Base-by-base conservation (phyloP, 1,284 basidiomycete genomes). In the Sporisorium iseilematis-ciliati region DNA sequence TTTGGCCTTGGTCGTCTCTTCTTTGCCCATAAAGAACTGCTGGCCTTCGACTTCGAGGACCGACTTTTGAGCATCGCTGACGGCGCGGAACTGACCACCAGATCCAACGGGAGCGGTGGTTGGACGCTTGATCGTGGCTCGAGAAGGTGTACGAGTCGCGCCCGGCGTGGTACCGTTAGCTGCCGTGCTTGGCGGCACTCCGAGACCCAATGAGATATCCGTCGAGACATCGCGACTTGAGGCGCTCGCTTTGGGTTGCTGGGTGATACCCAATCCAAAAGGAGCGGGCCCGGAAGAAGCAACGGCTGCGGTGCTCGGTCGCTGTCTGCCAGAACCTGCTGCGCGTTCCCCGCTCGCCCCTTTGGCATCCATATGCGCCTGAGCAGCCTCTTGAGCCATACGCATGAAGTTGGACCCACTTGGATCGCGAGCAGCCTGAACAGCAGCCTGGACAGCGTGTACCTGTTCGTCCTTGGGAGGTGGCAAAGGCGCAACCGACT, bases 91-190 rank as follows among this genome's bases (percentile, higher is more conserved):
- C 48, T 64, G 67, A 31, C 57, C 67, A n/a, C 35, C 38, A 11
- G 59, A 48, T 11, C 63, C 66, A 20, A 65, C 64, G 42, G 71
- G 71, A 10, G 67, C 72, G 0, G 75, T 77, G 7, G 57, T 62
- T 10, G 75, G 75, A 20, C 75, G 41, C 35, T 75, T 73, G 60
- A 70, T 73, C 10, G 65, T 71, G 7, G 68, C 75, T 35, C 73
- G 56, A 10, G 73, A 75, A 5, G 67, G 52, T 4, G 67, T 52
- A 7, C 73, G 67, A 38, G 62, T 49, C 0, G 63, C 66, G 7
- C 7, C 11, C 1, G 45, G 21, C 2, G 43, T 29, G 3, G 33
- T 14, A 2, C 33, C 58, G 14, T 26, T 35, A 20, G 51, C 41
- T 29, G 38, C 45, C 2, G 50, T 21, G 25, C 35, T 45, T 0